Evolutionary conservation across 768 basidiomycete genomes (phyloP).

Genomic region (Naganishia vishniacii): DNA sequence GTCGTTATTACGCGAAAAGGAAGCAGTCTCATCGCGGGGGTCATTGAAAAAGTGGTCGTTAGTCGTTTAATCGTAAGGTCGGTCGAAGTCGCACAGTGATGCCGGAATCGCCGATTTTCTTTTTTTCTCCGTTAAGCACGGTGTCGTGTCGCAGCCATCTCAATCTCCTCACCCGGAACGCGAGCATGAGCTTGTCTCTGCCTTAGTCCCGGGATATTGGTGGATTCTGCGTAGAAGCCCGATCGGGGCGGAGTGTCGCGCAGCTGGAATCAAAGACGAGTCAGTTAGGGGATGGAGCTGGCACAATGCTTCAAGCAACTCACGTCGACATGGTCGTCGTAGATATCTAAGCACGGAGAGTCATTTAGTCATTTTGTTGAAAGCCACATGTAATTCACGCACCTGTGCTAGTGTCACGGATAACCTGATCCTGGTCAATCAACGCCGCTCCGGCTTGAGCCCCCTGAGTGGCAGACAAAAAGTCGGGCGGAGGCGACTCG

Average conservation of each 20-base stretch:
- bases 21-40: too few relatives aligned
- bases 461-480: conserved; percentile 42
- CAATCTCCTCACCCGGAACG: conserved; percentile 32
- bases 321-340: conserved; percentile 25
- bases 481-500: conserved; percentile 42
- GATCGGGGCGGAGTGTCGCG: conserved; percentile 14
- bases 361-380: not conserved
- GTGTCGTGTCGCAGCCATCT: conserved; percentile 34
- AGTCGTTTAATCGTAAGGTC: too few relatives aligned
- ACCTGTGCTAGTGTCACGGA: conserved; percentile 46
- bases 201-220: conserved; percentile 11
- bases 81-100: too few relatives aligned
- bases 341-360: conserved; percentile 3
- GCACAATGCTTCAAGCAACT: conserved; percentile 20
- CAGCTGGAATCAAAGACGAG: conserved; percentile 22
- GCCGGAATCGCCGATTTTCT: too few relatives aligned
- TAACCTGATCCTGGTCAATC: conserved; percentile 55
- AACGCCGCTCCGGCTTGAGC: conserved; percentile 54
- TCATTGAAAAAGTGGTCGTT: too few relatives aligned
- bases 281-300: conserved; percentile 31
- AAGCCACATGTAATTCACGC: not conserved
- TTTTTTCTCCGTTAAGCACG: too few relatives aligned
- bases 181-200: conserved; percentile 20
- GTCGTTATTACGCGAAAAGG: too few relatives aligned
- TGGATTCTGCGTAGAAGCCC: not conserved